phyloP scores from a whole-genome alignment of 192 early-diverging fungal genomes.

The Ambispora gerdemannii region DNA sequence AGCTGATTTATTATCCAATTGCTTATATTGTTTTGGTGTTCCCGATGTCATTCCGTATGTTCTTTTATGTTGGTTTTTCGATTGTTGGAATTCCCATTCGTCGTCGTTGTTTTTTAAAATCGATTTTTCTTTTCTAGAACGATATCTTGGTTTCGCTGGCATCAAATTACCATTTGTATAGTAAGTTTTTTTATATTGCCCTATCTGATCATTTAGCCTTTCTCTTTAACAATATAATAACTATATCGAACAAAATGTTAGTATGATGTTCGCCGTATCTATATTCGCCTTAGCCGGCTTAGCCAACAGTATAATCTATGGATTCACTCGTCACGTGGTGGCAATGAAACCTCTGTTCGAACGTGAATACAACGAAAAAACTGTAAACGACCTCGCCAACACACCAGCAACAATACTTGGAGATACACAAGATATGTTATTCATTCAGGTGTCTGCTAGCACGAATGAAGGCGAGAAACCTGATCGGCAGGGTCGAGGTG shows the following conservation, averaged over 20 bases:
- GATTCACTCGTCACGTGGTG: background rate
- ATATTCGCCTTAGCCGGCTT: conserved; percentile 3
- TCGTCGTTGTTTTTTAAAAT: background rate
- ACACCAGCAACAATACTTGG: background rate
- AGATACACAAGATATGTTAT: too few relatives aligned
- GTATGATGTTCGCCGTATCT: background rate
- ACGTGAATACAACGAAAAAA: conserved; percentile 1
- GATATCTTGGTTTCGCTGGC: background rate
- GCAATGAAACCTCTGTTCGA: background rate
- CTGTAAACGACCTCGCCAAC: background rate
- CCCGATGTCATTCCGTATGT: background rate
- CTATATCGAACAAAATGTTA: background rate
- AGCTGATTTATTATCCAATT: conserved; percentile 11
- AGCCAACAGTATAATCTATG: background rate
- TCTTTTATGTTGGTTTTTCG: background rate
- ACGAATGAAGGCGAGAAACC: too few relatives aligned
- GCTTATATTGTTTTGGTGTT: background rate
- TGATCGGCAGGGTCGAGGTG: too few relatives aligned
- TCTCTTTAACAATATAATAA: background rate
- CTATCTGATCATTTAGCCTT: background rate
- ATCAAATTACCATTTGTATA: background rate
- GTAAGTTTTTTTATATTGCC: background rate
- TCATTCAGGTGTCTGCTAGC: too few relatives aligned
- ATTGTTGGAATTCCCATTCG: conserved; percentile 18
- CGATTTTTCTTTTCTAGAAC: background rate